A percentile compares a stretch with the other conserved stretches of the same genome.
phyloP scores from a whole-genome alignment of 352 stramenopile genomes.

The Albugo candida region DNA sequence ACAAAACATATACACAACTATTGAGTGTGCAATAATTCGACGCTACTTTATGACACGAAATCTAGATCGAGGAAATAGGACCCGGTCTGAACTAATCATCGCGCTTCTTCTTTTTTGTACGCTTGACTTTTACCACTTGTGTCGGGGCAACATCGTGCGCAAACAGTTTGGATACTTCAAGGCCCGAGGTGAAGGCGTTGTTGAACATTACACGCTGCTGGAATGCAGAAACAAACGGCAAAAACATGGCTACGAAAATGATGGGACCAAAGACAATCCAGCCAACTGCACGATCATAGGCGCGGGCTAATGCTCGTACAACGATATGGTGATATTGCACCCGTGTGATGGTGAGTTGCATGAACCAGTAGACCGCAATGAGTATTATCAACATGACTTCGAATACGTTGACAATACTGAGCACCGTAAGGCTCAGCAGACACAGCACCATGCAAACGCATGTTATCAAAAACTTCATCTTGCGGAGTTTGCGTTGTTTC shows the following conservation, averaged over 20 bases:
- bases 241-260: constrained; percentile 78
- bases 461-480: constrained; percentile 72
- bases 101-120: constrained; percentile 75
- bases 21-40: no score
- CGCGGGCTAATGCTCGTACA: constrained; percentile 46
- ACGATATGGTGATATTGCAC: constrained; percentile 75
- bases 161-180: constrained; percentile 80
- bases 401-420: constrained; percentile 55
- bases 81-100: constrained; percentile 27
- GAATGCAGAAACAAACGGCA: constrained; percentile 74
- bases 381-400: constrained; percentile 48
- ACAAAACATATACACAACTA: no score
- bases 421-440: constrained; percentile 33
- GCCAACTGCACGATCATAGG: constrained; percentile 54
- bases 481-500: constrained; percentile 77
- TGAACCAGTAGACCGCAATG: constrained; percentile 72
- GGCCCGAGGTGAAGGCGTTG: constrained; percentile 71
- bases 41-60: no score
- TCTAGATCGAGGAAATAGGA: no score
- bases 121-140: constrained; percentile 75
- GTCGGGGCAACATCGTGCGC: constrained; percentile 60
- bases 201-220: constrained; percentile 84
- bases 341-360: constrained; percentile 57
- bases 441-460: constrained; percentile 40
- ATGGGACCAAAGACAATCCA: constrained; percentile 81